A percentile compares a stretch with the other conserved stretches of the same genome.
Conservation (phyloP, 305 asterid genomes). For the Fraxinus dipetala region DNA sequence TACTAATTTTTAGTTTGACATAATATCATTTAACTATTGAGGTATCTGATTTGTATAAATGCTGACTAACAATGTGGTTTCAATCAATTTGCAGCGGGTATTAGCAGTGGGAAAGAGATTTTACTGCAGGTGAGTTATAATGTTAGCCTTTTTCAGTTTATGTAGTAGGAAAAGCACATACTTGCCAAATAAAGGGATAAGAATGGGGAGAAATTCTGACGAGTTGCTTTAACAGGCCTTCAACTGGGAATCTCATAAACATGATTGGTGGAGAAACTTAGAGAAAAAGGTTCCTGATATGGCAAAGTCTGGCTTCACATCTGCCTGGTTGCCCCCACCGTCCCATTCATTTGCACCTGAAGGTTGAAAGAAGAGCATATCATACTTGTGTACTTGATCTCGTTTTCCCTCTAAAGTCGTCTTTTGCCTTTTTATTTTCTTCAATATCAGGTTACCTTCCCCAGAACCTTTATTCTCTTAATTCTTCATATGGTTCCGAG, state of each 20-base stretch:
- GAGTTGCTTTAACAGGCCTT: slow-evolving; percentile 60
- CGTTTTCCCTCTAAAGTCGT: slow-evolving; percentile 12
- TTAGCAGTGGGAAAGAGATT: slow-evolving; percentile 73
- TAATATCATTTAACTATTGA: neutral
- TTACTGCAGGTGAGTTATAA: slow-evolving; percentile 64
- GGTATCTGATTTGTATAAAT: neutral
- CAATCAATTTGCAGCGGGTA: slow-evolving; percentile 48
- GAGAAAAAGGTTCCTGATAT: slow-evolving; percentile 82
- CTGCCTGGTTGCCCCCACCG: slow-evolving; percentile 96
- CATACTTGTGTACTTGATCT: slow-evolving; percentile 1
- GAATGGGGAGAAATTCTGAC: slow-evolving; percentile 8
- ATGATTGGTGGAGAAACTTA: slow-evolving; percentile 86
- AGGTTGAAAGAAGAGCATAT: slow-evolving; percentile 44
- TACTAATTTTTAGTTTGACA: neutral
- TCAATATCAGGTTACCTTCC: slow-evolving; percentile 75
- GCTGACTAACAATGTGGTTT: slow-evolving; percentile 20
- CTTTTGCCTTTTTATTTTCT: slow-evolving; percentile 18
- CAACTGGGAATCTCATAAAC: slow-evolving; percentile 92
- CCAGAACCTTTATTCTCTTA: slow-evolving; percentile 79
- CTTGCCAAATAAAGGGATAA: neutral
- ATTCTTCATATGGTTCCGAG: slow-evolving; percentile 89
- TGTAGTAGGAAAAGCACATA: slow-evolving; percentile 2
- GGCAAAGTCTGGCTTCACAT: slow-evolving; percentile 85
- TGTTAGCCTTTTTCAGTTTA: neutral
- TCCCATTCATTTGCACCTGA: slow-evolving; percentile 72